Conservation (phyloP, 2,329 filamentous ascomycete genomes). For the Fusarium buxicola region DNA sequence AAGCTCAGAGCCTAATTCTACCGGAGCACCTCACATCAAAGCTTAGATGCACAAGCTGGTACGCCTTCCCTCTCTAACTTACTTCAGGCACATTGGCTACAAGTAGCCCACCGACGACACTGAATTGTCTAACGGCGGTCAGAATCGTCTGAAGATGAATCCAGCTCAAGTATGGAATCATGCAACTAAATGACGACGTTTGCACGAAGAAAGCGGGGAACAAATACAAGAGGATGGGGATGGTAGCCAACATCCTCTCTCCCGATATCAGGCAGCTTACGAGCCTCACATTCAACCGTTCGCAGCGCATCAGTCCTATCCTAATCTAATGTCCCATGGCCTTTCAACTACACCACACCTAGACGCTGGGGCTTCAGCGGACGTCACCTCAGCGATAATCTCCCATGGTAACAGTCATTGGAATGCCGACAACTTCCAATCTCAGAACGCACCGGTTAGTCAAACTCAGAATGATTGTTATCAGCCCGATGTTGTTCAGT, state of each 20-base stretch:
- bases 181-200: background rate
- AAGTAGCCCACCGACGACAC: rapidly evolving
- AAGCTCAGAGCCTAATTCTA: background rate
- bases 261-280: background rate
- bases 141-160: background rate
- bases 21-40: background rate
- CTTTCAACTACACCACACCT: background rate
- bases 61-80: background rate
- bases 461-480: background rate
- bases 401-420: background rate
- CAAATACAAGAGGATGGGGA: too few species aligned
- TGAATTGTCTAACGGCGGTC: background rate
- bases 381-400: background rate
- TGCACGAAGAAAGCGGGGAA: background rate
- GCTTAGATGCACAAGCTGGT: background rate
- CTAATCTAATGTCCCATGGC: background rate
- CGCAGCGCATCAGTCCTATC: background rate
- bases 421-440: background rate
- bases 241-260: too few species aligned
- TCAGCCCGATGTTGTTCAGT: background rate
- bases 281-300: background rate
- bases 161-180: background rate
- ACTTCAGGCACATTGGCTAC: background rate
- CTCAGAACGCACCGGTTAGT: background rate
- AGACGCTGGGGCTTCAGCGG: background rate